phyloP scores from a whole-genome alignment of 768 basidiomycete genomes.

The Termitomyces sp. region DNA sequence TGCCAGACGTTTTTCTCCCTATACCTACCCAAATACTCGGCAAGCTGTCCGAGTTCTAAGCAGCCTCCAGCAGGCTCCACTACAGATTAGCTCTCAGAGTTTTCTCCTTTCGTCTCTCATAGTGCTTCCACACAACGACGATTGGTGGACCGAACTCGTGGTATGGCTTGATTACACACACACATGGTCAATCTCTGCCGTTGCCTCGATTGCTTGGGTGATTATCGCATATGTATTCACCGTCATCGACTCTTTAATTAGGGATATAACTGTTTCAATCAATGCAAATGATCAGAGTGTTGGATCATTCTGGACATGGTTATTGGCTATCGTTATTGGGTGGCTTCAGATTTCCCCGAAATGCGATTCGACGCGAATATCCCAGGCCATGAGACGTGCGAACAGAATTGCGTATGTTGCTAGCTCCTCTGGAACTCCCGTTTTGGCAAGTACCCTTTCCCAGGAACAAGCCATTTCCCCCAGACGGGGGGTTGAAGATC shows the following conservation, averaged over 20 bases:
- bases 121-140: constrained; percentile 34
- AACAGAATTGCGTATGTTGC: constrained; percentile 26
- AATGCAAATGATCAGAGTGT: constrained; percentile 32
- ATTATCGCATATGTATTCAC: constrained; percentile 36
- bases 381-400: constrained; percentile 22
- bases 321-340: constrained; percentile 35
- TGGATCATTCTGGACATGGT: constrained; percentile 40
- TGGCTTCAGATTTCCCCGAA: constrained; percentile 39
- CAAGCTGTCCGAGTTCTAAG: constrained; percentile 28
- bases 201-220: constrained; percentile 37
- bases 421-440: constrained; percentile 1
- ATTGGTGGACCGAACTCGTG: constrained; percentile 32
- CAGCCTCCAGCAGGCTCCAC: constrained; percentile 36
- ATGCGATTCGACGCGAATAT: constrained; percentile 28
- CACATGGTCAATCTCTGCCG: constrained; percentile 33
- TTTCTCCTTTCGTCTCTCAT: constrained; percentile 33
- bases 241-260: constrained; percentile 26
- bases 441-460: constrained; percentile 8
- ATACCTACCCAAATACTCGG: constrained; percentile 23
- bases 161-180: constrained; percentile 28
- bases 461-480: constrained; percentile 15
- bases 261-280: constrained; percentile 15
- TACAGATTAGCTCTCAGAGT: constrained; percentile 22
- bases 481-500: constrained; percentile 4
- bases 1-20: constrained; percentile 22